Evolutionary conservation across 306 rosid species (phyloP).

Genomic region (Begonia peltatifolia): DNA sequence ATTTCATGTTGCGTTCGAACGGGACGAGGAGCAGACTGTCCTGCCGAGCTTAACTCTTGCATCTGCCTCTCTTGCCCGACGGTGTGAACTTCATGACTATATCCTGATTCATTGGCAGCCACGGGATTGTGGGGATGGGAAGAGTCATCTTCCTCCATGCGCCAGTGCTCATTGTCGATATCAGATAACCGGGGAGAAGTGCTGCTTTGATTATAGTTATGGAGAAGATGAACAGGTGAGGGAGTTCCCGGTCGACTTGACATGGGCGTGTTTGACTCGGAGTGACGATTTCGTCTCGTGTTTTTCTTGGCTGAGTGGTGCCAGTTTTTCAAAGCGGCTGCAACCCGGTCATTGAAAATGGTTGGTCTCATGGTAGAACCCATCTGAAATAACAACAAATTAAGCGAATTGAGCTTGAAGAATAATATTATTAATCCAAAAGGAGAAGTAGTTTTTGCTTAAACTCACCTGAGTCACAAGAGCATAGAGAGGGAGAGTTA

Average conservation of each 20-base stretch:
- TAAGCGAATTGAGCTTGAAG: too few relatives aligned
- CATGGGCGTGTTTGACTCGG: slow-evolving; percentile 32
- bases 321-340: slow-evolving; percentile 40
- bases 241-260: slow-evolving; percentile 49
- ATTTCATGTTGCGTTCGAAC: slow-evolving; percentile 21
- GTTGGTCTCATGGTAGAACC: slow-evolving; percentile 58
- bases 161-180: slow-evolving; percentile 20
- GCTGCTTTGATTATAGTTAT: slow-evolving; percentile 12
- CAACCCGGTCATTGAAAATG: slow-evolving; percentile 44
- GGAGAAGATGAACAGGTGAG: slow-evolving; percentile 45
- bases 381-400: slow-evolving; percentile 29
- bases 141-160: slow-evolving; percentile 19
- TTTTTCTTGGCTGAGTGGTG: slow-evolving; percentile 36
- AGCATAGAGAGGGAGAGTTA: slow-evolving; percentile 83
- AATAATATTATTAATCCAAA: too few relatives aligned
- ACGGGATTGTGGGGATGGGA: slow-evolving; percentile 8
- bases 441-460: background rate
- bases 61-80: too few relatives aligned
- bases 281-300: slow-evolving; percentile 16
- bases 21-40: slow-evolving; percentile 3
- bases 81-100: too few relatives aligned
- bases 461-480: slow-evolving; percentile 70
- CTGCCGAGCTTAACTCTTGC: slow-evolving; percentile 16
- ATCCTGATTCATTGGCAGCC: slow-evolving; percentile 5
- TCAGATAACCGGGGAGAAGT: slow-evolving; percentile 25